phyloP scores from a whole-genome alignment of 495 filamentous ascomycete genomes.

The Podospora fimiseda region DNA sequence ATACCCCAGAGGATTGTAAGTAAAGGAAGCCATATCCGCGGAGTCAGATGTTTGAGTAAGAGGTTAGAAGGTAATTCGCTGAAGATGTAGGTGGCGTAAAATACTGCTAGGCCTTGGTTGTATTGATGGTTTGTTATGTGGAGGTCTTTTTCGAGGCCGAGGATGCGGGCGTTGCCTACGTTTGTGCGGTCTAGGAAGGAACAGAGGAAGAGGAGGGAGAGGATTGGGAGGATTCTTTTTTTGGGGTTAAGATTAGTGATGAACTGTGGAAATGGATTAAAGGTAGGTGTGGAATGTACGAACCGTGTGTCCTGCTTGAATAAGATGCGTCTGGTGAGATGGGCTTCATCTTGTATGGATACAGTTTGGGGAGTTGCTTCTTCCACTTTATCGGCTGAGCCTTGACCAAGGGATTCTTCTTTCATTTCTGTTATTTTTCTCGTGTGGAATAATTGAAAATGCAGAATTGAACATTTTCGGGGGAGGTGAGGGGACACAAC shows the following conservation, averaged over 20 bases:
- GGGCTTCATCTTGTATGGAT: background rate
- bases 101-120: conserved; percentile 54
- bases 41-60: conserved; percentile 66
- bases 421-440: no score
- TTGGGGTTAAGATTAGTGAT: conserved; percentile 5
- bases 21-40: conserved; percentile 53
- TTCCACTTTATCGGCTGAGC: no score
- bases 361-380: no score
- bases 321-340: background rate
- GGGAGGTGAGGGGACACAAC: no score
- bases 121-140: conserved; percentile 61
- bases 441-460: no score
- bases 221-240: conserved; percentile 39
- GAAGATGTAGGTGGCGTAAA: conserved; percentile 53
- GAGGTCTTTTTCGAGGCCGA: conserved; percentile 59
- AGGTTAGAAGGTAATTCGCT: conserved; percentile 81
- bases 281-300: no score
- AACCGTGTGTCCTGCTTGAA: conserved; percentile 2
- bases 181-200: conserved; percentile 74
- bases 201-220: conserved; percentile 44
- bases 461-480: no score
- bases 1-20: conserved; percentile 52
- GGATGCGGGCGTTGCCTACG: conserved; percentile 79
- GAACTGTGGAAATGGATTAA: background rate
- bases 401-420: background rate